Evolutionary conservation across 2,329 filamentous ascomycete genomes (phyloP).

Genomic region (Pseudocercospora musae): DNA sequence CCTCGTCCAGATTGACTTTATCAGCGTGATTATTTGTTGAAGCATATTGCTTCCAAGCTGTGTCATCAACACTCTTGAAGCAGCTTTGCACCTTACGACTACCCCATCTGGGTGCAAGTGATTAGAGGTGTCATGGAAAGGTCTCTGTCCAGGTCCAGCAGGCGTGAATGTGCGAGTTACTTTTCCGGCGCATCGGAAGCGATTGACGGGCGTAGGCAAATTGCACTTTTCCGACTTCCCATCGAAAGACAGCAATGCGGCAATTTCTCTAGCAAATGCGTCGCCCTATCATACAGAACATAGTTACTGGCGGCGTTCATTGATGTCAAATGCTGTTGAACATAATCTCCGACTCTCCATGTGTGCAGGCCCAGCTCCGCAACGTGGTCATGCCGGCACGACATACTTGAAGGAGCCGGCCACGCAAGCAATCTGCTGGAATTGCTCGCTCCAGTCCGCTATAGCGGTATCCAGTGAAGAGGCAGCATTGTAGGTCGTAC

Average conservation of each 20-base stretch:
- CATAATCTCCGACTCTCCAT: not conserved
- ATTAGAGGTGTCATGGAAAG: not conserved
- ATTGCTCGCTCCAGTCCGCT: not conserved
- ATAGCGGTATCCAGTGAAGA: not conserved
- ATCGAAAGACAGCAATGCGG: not conserved
- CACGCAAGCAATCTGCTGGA: not conserved
- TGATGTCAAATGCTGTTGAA: not conserved
- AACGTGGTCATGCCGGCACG: not conserved
- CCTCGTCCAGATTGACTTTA: not conserved
- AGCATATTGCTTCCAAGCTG: not conserved
- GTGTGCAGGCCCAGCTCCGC: not conserved
- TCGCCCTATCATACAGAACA: no score
- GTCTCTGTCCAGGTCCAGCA: not conserved
- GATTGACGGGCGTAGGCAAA: not conserved
- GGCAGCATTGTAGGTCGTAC: not conserved
- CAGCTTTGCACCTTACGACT: no score
- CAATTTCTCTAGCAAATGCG: not conserved
- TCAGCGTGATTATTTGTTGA: not conserved
- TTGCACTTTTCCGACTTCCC: not conserved
- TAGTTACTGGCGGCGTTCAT: not conserved
- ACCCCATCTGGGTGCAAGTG: not conserved
- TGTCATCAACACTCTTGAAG: not conserved
- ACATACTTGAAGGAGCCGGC: not conserved
- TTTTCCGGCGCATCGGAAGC: not conserved
- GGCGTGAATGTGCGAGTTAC: not conserved